Base-by-base conservation (phyloP, 805 yeast genomes). In the Saccharomycopsis oosterbeekiorum region DNA sequence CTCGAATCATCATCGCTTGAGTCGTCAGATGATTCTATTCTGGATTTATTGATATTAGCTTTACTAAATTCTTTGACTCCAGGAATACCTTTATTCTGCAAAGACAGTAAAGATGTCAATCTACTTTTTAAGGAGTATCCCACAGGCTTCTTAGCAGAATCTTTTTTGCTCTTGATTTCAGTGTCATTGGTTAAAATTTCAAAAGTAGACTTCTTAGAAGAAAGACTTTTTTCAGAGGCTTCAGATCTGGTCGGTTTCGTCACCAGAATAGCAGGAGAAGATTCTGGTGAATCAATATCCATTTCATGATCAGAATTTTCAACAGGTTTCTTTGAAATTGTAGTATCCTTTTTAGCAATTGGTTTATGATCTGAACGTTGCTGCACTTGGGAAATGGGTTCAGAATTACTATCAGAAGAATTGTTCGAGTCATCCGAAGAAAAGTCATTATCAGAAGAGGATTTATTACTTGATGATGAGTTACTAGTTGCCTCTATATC, bases 51-150 rank as follows among this genome's bases (percentile, higher is more conserved):
- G 34, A 29, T 19, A 26, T 42, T 34, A 34, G 15, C 36, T 26
- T 54, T 54, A 24, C 29, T 34, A 14, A 9, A 24, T 55, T 84
- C 88, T 60, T 77, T 79, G 0, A 85, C 89, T 21, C 82, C 88
- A 1, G 91, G 91, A 12, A 85, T 78, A 3, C 89, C 90, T 62
- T 86, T 73, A 63, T 85, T 87, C 2, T 82, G 79, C 39, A 86
- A 71, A 0, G 88, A 80, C 58, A 75, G 74, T 59, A 83, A 75
- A 0, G 68, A 72, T 36, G 70, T 69, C 57, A 59, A 54, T 29
- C 55, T 60, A 37, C 54, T 42, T 4, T 42, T 29, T 34, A 53
- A 34, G 14, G 41, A 8, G 29, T 9, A 29, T 29, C 41, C 37
- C 5, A 24, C 14, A 8, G 21, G 56, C 2, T 34, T 34, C 29